phyloP scores from a whole-genome alignment of 2,329 filamentous ascomycete species.

The Penicillium sp. region DNA sequence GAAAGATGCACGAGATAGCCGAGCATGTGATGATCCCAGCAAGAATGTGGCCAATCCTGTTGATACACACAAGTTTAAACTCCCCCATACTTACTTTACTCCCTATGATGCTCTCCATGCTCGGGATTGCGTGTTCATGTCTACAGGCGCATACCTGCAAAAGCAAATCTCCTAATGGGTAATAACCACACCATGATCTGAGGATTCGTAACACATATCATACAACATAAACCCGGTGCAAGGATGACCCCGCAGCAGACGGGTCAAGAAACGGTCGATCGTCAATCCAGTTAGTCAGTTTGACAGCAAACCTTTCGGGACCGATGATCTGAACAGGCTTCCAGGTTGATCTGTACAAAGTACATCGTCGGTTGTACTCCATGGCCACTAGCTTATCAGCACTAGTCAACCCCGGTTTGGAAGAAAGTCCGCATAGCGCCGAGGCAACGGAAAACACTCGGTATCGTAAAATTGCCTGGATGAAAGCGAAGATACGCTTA shows the following conservation, averaged over 20 bases:
- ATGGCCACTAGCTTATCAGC: not conserved
- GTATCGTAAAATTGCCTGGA: not conserved
- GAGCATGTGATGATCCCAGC: conserved; percentile 29
- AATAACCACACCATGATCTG: not conserved
- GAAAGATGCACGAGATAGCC: conserved; percentile 22
- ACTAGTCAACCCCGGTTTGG: not conserved
- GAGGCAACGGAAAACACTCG: not conserved
- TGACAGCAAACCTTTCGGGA: conserved; percentile 9
- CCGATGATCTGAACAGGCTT: conserved; percentile 1
- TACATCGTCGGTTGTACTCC: not conserved
- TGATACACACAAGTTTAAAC: not conserved
- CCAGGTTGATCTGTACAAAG: not conserved
- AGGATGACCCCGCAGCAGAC: conserved; percentile 27
- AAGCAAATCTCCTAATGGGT: conserved; percentile 11
- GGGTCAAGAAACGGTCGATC: conserved; percentile 17
- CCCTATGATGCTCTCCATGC: not conserved
- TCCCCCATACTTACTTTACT: conserved; percentile 4
- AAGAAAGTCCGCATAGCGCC: not conserved
- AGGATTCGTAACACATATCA: conserved; percentile 18
- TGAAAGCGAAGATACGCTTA: not conserved
- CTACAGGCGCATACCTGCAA: not conserved
- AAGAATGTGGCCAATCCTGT: conserved; percentile 7
- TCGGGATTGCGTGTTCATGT: not conserved
- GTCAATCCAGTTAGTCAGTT: conserved; percentile 6
- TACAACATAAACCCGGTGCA: conserved; percentile 10